Conservation (phyloP, 1,139 yeast species). For the Debaryomyces udenii region DNA sequence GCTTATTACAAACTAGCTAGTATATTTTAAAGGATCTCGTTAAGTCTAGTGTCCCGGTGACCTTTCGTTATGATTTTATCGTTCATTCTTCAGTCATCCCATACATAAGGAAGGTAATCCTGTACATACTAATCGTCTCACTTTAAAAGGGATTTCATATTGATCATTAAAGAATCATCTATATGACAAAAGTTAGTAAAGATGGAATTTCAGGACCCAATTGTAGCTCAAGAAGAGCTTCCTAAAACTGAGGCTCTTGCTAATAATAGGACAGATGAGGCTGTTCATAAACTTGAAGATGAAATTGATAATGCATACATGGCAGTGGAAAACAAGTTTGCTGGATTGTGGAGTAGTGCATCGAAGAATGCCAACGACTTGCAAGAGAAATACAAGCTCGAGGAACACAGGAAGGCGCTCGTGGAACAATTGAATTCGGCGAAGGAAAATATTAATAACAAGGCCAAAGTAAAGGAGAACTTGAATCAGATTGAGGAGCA, state of each 20-base stretch:
- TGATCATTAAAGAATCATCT: too few relatives aligned
- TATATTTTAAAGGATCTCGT: too few relatives aligned
- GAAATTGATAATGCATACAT: constrained; percentile 58
- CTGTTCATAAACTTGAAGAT: constrained; percentile 51
- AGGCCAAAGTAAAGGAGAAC: constrained; percentile 29
- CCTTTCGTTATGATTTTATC: too few relatives aligned
- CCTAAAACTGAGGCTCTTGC: constrained; percentile 16
- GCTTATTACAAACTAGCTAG: too few relatives aligned
- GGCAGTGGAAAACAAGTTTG: constrained; percentile 45
- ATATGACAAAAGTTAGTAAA: neutral
- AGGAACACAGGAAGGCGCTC: constrained; percentile 44
- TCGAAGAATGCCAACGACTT: constrained; percentile 34
- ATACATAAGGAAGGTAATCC: too few relatives aligned
- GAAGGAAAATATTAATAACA: constrained; percentile 29
- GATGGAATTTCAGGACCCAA: constrained; percentile 42
- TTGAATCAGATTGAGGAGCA: constrained; percentile 36
- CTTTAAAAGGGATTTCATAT: too few relatives aligned
- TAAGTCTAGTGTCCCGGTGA: too few relatives aligned
- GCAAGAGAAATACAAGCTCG: constrained; percentile 42
- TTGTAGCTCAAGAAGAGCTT: constrained; percentile 22
- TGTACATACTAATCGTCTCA: too few relatives aligned
- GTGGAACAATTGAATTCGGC: constrained; percentile 37
- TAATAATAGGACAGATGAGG: constrained; percentile 43
- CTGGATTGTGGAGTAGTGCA: constrained; percentile 41
- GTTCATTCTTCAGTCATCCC: too few relatives aligned